Percentiles rank a stretch among this genome's conserved stretches.
Evolutionary conservation across 495 filamentous ascomycete species (phyloP).

Genomic region (Xylaria acuta): DNA sequence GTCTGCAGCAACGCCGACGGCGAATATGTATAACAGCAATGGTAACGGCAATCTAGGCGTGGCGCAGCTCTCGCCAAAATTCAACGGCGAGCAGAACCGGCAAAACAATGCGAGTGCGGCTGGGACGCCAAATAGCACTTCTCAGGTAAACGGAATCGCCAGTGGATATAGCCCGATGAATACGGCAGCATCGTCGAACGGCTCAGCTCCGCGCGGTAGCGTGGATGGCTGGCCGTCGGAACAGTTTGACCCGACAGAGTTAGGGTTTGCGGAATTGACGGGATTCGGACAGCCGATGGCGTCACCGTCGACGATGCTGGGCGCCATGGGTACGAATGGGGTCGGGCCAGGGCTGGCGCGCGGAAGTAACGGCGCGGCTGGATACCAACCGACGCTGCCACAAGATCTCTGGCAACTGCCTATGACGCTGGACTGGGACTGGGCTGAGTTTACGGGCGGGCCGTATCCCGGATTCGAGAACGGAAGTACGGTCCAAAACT

Average conservation of each 20-base stretch:
- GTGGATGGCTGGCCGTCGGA: slow-evolving; percentile 34
- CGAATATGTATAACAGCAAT: slow-evolving; percentile 33
- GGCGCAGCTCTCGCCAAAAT: slow-evolving; percentile 48
- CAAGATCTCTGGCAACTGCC: slow-evolving; percentile 96
- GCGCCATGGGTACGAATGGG: slow-evolving; percentile 36
- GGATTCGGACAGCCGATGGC: slow-evolving; percentile 51
- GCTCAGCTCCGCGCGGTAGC: slow-evolving; percentile 34
- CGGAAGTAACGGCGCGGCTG: slow-evolving; percentile 6
- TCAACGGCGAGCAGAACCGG: slow-evolving; percentile 47
- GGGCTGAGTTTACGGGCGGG: slow-evolving; percentile 82
- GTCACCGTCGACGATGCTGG: slow-evolving; percentile 44
- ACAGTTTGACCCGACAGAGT: slow-evolving; percentile 36
- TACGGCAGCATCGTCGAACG: slow-evolving; percentile 36
- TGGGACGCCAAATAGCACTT: slow-evolving; percentile 4
- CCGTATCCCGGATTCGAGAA: slow-evolving; percentile 61
- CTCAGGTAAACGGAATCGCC: slow-evolving; percentile 36
- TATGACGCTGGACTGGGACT: slow-evolving; percentile 98
- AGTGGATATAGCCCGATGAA: slow-evolving; percentile 46
- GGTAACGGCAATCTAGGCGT: slow-evolving; percentile 27
- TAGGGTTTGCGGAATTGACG: slow-evolving; percentile 56
- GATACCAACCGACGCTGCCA: slow-evolving; percentile 91
- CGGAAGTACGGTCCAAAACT: slow-evolving; percentile 38
- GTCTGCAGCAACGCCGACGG: slow-evolving; percentile 40
- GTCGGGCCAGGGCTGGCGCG: slow-evolving; percentile 24
- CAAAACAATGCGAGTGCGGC: slow-evolving; percentile 35